Evolutionary conservation across 441 rosid genomes (phyloP), one percentile per base, ranked within the genome.

Genomic region (Populus hybrid): DNA sequence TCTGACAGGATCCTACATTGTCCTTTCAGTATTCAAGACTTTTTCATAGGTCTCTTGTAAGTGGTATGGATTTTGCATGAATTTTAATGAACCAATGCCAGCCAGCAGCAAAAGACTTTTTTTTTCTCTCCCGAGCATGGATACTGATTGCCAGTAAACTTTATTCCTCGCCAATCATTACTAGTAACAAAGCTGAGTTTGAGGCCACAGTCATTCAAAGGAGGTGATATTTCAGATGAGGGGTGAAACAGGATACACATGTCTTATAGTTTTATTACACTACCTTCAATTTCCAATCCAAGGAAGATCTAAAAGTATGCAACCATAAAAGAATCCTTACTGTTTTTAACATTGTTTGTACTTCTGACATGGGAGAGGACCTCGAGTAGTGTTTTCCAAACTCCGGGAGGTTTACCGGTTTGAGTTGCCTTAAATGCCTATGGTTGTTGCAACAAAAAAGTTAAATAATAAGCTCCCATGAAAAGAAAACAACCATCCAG

Each of bases 401-500:
- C 96, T 54, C 99, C 99, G 8, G 98, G 98, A 82, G 96, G 93
- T 85, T 89, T 94, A 83, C 89, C 88, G 14, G 59, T 73, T 83
- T 92, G 91, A 23, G 89, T 81, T 54, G 83, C 93, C 84, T 94
- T 90, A 65, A 91, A 94, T 76, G 97, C 98, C 99, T 95, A 80
- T 34, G 67, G 70, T 73, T 63, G 76, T 21, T 73, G 73, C 24
- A 83, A 23, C 21, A 73, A 8, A 64, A 2, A 30, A 71, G 42
- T 34, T 11, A 76, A 54, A 69, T 57, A 61, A 72, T 70, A 73
- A 69, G 77, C 74, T 64, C 57, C 10, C 10, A 61, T 8, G 18
- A 68, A 65, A 34, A 28, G 63, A 74, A 9, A 54, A 30, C 38
- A 28, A 50, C 2, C 8, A 35, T 2, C 0, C 5, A 12, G 14